Evolutionary conservation across 371 early-diverging fungal species (phyloP).

Genomic region (Actinomortierella ambigua): DNA sequence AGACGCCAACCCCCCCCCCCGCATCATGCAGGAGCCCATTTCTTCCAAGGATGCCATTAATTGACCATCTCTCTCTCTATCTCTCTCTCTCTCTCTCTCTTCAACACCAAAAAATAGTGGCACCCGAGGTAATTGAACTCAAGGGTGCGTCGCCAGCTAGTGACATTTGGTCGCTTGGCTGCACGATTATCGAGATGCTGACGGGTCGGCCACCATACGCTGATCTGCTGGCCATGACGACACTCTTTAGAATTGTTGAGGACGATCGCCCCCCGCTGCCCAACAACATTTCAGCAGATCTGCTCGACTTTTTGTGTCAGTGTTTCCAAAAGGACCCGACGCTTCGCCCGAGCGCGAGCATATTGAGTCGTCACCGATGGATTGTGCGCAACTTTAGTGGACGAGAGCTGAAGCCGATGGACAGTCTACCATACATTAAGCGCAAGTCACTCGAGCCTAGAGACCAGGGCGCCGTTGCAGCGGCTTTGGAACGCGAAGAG

Average conservation of each 20-base stretch:
- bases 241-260: slow-evolving; percentile 91
- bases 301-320: slow-evolving; percentile 71
- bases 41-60: neutral
- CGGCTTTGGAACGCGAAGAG: slow-evolving; percentile 7
- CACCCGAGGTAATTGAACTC: slow-evolving; percentile 94
- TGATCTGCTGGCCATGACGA: slow-evolving; percentile 82
- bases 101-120: slow-evolving; percentile 65
- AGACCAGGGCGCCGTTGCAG: slow-evolving; percentile 9
- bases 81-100: too few species aligned
- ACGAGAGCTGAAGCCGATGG: slow-evolving; percentile 42
- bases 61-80: too few species aligned
- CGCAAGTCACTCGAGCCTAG: slow-evolving; percentile 33
- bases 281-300: slow-evolving; percentile 73
- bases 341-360: slow-evolving; percentile 69
- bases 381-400: slow-evolving; percentile 48
- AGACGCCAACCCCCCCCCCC: too few species aligned
- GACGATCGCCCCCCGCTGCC: slow-evolving; percentile 90
- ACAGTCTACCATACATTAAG: slow-evolving; percentile 38
- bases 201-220: slow-evolving; percentile 90
- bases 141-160: slow-evolving; percentile 81
- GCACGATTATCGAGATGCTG: slow-evolving; percentile 85
- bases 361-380: slow-evolving; percentile 77
- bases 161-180: slow-evolving; percentile 91
- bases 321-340: slow-evolving; percentile 86
- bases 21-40: neutral